phyloP scores from a whole-genome alignment of 1,139 yeast genomes.

The Hemisphaericaspora xylofermentans region DNA sequence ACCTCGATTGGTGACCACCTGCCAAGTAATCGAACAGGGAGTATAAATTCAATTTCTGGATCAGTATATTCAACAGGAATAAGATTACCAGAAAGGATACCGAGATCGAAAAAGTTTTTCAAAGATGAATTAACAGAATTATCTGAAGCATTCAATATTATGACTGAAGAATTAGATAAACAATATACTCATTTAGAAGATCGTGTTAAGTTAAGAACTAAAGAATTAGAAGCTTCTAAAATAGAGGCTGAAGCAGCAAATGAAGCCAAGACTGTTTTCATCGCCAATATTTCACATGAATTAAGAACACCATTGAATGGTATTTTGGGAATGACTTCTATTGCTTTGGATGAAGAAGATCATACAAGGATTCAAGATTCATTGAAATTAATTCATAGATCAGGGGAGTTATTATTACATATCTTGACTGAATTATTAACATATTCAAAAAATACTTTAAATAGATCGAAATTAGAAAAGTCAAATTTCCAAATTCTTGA shows the following conservation, averaged over 20 bases:
- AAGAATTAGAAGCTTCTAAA: constrained; percentile 84
- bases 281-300: constrained; percentile 95
- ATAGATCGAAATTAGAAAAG: constrained; percentile 79
- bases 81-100: constrained; percentile 51
- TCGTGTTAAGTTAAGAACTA: constrained; percentile 83
- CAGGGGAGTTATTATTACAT: constrained; percentile 84
- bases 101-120: constrained; percentile 57
- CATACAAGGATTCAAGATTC: constrained; percentile 60
- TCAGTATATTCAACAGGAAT: constrained; percentile 41
- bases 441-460: constrained; percentile 85
- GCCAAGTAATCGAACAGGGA: constrained; percentile 12
- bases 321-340: constrained; percentile 92
- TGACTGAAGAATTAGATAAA: constrained; percentile 83
- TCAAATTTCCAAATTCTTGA: constrained; percentile 74
- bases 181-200: constrained; percentile 87
- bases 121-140: constrained; percentile 86
- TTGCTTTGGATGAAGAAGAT: constrained; percentile 84
- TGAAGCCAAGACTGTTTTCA: constrained; percentile 91
- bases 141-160: constrained; percentile 83
- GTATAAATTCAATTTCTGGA: constrained; percentile 30
- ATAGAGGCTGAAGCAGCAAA: constrained; percentile 91
- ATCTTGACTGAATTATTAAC: constrained; percentile 86
- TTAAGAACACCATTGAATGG: constrained; percentile 94
- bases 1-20: constrained; percentile 2
- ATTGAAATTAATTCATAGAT: constrained; percentile 74